Base-by-base conservation (phyloP, 805 yeast species). In the Wickerhamomyces kurtzmanii region DNA sequence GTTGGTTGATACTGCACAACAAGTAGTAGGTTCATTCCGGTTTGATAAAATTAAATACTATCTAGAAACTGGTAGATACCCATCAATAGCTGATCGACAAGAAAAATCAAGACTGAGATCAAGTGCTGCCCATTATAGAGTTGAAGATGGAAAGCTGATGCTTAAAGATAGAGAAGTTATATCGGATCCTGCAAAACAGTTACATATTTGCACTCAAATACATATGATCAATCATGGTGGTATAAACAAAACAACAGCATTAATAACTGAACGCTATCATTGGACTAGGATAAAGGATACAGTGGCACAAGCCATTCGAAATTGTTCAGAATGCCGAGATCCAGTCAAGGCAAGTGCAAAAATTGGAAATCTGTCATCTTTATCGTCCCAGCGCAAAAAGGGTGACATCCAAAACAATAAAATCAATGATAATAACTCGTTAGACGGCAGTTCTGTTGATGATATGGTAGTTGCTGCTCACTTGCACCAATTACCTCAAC, bases 221-320 rank as follows among this genome's bases (percentile, higher is more conserved):
- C 98, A 89, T 49, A 47, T 65, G 37, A 52, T 65, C 13, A 70
- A 66, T 24, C 98, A 89, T 48, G 77, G 77, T 9, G 97, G 97
- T 8, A 85, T 89, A 37, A 89, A 89, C 55, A 83, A 78, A 45
- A 77, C 94, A 2, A 86, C 96, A 0, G 59, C 89, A 0, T 56
- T 68, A 12, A 71, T 91, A 12, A 71, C 87, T 2, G 91, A 81
- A 36, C 69, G 71, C 40, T 89, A 81, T 42, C 94, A 85, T 51
- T 89, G 97, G 96, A 71, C 85, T 2, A 70, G 94, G 28, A 81
- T 89, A 37, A 87, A 91, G 53, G 85, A 74, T 31, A 84, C 95
- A 0, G 96, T 83, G 1, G 75, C 81, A 1, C 71, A 74, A 17
- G 89, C 84, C 2, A 75, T 87, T 29, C 64, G 77, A 30, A 70